phyloP scores from a whole-genome alignment of 352 stramenopile genomes.

The Pythium grandisporangium region DNA sequence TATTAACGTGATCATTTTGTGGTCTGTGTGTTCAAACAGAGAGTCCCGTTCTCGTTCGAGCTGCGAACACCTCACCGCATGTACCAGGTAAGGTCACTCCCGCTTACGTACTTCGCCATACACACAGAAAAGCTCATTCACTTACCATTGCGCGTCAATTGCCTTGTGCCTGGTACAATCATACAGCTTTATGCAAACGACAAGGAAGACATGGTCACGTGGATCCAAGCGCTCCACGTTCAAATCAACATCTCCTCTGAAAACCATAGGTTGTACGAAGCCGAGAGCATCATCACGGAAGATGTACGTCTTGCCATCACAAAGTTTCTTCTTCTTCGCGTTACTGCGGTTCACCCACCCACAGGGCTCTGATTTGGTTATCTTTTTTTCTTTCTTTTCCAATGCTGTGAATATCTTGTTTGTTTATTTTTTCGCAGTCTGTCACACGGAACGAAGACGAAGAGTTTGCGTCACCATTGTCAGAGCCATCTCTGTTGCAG shows the following conservation, averaged over 20 bases:
- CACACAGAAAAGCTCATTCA: too few species aligned
- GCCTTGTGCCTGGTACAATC: neutral
- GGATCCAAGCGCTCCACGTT: constrained; percentile 73
- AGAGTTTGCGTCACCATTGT: constrained; percentile 17
- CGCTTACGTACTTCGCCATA: too few species aligned
- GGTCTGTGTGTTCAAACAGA: constrained; percentile 15
- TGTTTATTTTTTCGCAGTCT: constrained; percentile 19
- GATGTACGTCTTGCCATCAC: constrained; percentile 56
- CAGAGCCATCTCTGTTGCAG: constrained; percentile 55
- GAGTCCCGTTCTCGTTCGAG: constrained; percentile 68
- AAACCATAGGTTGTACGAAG: constrained; percentile 72
- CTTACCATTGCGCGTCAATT: neutral
- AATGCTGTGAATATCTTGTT: neutral
- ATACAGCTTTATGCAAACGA: constrained; percentile 57
- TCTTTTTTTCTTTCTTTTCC: constrained; percentile 3
- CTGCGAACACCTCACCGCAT: constrained; percentile 59
- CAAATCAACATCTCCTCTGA: constrained; percentile 74
- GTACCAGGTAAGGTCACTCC: constrained; percentile 38
- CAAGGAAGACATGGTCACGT: constrained; percentile 75
- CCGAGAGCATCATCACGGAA: constrained; percentile 81
- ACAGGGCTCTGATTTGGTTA: too few species aligned
- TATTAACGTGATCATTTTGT: neutral
- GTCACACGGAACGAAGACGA: constrained; percentile 54
- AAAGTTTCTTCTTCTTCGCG: too few species aligned
- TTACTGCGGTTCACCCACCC: too few species aligned